Percentiles rank a stretch among this genome's conserved stretches.
phyloP scores from a whole-genome alignment of 2,329 filamentous ascomycete species.

The Rhynchosporium agropyri region DNA sequence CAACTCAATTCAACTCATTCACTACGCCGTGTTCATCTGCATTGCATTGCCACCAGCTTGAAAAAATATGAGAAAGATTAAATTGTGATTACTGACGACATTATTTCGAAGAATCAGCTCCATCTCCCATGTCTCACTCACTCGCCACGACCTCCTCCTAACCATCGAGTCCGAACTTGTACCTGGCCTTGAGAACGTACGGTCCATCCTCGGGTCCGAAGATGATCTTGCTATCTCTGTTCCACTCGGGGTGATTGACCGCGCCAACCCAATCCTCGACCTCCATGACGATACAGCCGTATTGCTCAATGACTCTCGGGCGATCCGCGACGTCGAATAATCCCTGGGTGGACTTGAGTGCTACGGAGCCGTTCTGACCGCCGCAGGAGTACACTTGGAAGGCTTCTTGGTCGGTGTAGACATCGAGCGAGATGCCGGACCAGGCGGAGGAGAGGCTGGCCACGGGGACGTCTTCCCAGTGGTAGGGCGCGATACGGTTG shows the following conservation, averaged over 20 bases:
- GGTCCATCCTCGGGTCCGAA: slow-evolving; percentile 61
- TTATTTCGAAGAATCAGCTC: too few species aligned
- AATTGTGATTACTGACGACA: too few species aligned
- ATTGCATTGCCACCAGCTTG: too few species aligned
- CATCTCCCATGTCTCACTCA: neutral
- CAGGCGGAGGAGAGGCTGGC: slow-evolving; percentile 71
- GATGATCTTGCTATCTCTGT: slow-evolving; percentile 63
- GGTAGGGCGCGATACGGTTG: slow-evolving; percentile 63
- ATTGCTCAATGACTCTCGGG: slow-evolving; percentile 67
- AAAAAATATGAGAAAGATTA: too few species aligned
- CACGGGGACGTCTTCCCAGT: slow-evolving; percentile 60
- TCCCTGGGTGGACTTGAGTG: slow-evolving; percentile 73
- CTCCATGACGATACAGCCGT: slow-evolving; percentile 88
- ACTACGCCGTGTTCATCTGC: too few species aligned
- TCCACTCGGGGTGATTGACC: slow-evolving; percentile 91
- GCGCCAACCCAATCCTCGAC: slow-evolving; percentile 93
- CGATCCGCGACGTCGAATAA: slow-evolving; percentile 56
- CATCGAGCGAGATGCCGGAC: slow-evolving; percentile 81
- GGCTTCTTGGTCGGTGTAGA: slow-evolving; percentile 82
- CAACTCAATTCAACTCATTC: too few species aligned
- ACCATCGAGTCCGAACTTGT: slow-evolving; percentile 50
- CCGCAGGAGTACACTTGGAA: slow-evolving; percentile 89
- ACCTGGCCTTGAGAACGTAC: slow-evolving; percentile 64
- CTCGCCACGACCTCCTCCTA: neutral
- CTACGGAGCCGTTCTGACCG: slow-evolving; percentile 69